Percentiles rank a stretch among this genome's conserved stretches.
These are phyloP conservation scores for Russula compacta DNA, from an alignment of 768 basidiomycete species.

Conservation along the genomic window DNA sequence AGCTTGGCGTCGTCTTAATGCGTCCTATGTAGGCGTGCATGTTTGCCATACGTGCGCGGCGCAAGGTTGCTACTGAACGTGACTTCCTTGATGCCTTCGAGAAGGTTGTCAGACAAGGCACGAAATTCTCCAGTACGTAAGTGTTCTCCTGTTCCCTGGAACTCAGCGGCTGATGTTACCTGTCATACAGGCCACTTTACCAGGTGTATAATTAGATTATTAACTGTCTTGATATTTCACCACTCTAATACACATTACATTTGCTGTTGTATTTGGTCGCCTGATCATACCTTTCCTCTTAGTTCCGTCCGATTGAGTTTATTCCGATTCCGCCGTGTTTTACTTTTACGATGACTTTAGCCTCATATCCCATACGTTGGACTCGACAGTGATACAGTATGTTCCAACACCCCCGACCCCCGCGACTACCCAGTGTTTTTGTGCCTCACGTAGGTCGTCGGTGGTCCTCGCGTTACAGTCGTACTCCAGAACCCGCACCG, in stretches of 20 bases:
- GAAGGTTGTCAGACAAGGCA: slow-evolving; percentile 95
- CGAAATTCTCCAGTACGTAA: slow-evolving; percentile 95
- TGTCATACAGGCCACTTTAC: slow-evolving; percentile 59
- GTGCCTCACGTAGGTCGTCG: not conserved
- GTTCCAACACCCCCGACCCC: not conserved
- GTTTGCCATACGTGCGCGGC: slow-evolving; percentile 95
- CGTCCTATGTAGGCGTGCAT: slow-evolving; percentile 71
- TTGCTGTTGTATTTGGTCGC: not conserved
- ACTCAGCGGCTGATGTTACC: slow-evolving; percentile 4
- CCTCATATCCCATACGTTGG: not conserved
- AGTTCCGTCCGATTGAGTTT: too few species aligned
- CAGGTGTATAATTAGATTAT: slow-evolving; percentile 82
- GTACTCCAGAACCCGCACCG: slow-evolving; percentile 41
- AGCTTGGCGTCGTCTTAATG: not conserved
- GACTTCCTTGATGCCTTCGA: slow-evolving; percentile 98
- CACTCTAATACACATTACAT: not conserved
- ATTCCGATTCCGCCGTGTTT: slow-evolving; percentile 29
- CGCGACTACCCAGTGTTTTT: not conserved
- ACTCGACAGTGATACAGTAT: slow-evolving; percentile 36
- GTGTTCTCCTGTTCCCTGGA: slow-evolving; percentile 28
- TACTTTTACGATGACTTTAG: not conserved
- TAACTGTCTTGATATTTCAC: not conserved
- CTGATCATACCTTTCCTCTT: not conserved
- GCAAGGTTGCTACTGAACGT: slow-evolving; percentile 95
- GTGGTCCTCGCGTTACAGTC: slow-evolving; percentile 18